Conservation (phyloP, 179 eudicot genomes). For the Vitellaria paradoxa region DNA sequence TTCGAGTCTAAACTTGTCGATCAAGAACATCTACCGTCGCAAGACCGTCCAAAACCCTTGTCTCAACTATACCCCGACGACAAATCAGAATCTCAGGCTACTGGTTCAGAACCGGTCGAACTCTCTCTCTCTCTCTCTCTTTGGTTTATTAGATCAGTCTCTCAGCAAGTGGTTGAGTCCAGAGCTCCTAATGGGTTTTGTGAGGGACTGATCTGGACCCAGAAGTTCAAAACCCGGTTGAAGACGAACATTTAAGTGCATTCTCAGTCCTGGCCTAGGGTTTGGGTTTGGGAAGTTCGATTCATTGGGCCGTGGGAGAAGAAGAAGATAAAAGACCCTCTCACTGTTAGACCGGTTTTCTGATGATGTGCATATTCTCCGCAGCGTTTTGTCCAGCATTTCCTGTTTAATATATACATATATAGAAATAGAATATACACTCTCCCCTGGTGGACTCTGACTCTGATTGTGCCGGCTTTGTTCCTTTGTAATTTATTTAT, state of each 20-base stretch:
- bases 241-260: not conserved
- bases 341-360: too few relatives aligned
- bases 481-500: too few relatives aligned
- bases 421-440: too few relatives aligned
- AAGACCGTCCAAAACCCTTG: not conserved
- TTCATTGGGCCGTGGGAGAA: conserved; percentile 25
- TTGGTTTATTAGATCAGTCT: too few relatives aligned
- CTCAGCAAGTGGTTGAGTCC: too few relatives aligned
- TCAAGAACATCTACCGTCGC: not conserved
- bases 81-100: not conserved
- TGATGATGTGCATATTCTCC: too few relatives aligned
- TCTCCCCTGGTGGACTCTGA: too few relatives aligned
- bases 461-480: too few relatives aligned
- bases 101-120: not conserved
- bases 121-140: not conserved
- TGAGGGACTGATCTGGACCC: conserved; percentile 35
- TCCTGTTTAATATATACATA: too few relatives aligned
- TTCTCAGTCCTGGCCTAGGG: conserved; percentile 28
- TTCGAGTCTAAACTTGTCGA: conserved; percentile 14
- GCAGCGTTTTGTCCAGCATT: too few relatives aligned
- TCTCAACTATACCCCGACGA: conserved; percentile 11
- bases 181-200: not conserved
- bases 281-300: conserved; percentile 34
- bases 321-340: not conserved
- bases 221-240: conserved; percentile 26